These are phyloP conservation scores for Gliomastix tumulicola DNA, from an alignment of 2,329 filamentous ascomycete species.

Conservation along the genomic window DNA sequence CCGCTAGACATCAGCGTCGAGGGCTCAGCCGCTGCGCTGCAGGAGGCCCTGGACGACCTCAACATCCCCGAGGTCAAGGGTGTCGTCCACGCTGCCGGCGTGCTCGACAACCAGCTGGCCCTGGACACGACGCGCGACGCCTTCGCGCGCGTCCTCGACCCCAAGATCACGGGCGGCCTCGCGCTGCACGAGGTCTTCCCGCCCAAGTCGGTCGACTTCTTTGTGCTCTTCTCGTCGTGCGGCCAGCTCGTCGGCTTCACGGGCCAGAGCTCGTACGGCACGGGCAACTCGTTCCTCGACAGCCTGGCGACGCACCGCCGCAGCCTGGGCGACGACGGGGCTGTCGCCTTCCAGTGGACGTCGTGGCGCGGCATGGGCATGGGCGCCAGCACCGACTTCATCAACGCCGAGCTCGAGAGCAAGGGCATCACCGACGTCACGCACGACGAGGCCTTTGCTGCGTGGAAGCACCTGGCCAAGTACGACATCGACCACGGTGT, in stretches of 20 bases:
- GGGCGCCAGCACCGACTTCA: constrained; percentile 4
- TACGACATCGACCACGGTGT: constrained; percentile 5
- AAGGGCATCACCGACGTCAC: constrained; percentile 8
- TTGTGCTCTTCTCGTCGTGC: constrained; percentile 16
- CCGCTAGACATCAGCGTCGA: not conserved
- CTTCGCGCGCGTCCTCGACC: constrained; percentile 13
- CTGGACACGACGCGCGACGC: constrained; percentile 15
- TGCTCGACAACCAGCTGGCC: constrained; percentile 15
- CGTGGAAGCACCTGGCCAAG: constrained; percentile 5
- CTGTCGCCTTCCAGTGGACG: constrained; percentile 5
- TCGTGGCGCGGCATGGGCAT: constrained; percentile 5
- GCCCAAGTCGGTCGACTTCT: constrained; percentile 2
- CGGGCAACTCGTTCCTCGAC: constrained; percentile 24
- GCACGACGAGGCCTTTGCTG: constrained; percentile 5
- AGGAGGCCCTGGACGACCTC: not conserved
- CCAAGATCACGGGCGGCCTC: constrained; percentile 23
- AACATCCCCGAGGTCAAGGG: constrained; percentile 23
- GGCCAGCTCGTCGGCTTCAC: constrained; percentile 15
- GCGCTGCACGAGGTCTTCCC: constrained; percentile 14
- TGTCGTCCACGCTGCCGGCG: constrained; percentile 32
- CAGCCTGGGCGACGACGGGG: constrained; percentile 1
- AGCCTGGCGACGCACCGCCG: constrained; percentile 16
- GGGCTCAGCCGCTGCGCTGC: not conserved
- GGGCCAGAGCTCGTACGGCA: constrained; percentile 23
- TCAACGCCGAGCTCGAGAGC: constrained; percentile 5